Percentiles rank a stretch among this genome's conserved stretches.
Evolutionary conservation across 257 asterid species (phyloP).

Genomic region (Solanum verrucosum): DNA sequence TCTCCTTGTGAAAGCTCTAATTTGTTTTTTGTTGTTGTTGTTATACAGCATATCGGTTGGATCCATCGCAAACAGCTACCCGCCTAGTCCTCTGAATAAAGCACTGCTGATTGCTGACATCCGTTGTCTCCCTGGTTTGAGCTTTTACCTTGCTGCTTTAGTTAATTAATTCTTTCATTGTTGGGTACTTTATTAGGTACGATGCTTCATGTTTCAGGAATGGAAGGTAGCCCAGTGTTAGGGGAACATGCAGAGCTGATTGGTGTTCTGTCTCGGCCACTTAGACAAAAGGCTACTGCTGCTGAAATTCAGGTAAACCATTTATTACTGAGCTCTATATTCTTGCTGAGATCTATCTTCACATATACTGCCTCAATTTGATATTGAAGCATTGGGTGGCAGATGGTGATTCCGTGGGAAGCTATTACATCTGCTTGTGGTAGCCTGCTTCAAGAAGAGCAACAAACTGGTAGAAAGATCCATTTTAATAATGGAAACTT

Average conservation of each 20-base stretch:
- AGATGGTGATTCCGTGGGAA: conserved; percentile 99
- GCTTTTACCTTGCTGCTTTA: conserved; percentile 16
- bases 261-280: conserved; percentile 77
- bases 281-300: conserved; percentile 75
- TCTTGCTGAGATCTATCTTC: neutral
- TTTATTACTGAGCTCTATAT: neutral
- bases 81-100: conserved; percentile 46
- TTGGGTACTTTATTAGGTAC: conserved; percentile 18
- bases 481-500: conserved; percentile 21
- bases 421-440: conserved; percentile 75
- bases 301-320: conserved; percentile 86
- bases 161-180: neutral
- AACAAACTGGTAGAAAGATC: conserved; percentile 26
- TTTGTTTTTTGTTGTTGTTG: neutral
- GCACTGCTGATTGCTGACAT: conserved; percentile 89
- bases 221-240: conserved; percentile 98
- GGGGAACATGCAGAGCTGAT: conserved; percentile 60
- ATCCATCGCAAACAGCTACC: conserved; percentile 79
- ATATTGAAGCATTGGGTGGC: conserved; percentile 25
- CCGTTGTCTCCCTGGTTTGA: conserved; percentile 95
- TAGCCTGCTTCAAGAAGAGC: conserved; percentile 49
- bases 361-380: neutral
- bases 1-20: neutral
- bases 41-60: conserved; percentile 79
- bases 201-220: conserved; percentile 50